Conservation (phyloP, 768 basidiomycete genomes). For the Pleurotus ostreatus region DNA sequence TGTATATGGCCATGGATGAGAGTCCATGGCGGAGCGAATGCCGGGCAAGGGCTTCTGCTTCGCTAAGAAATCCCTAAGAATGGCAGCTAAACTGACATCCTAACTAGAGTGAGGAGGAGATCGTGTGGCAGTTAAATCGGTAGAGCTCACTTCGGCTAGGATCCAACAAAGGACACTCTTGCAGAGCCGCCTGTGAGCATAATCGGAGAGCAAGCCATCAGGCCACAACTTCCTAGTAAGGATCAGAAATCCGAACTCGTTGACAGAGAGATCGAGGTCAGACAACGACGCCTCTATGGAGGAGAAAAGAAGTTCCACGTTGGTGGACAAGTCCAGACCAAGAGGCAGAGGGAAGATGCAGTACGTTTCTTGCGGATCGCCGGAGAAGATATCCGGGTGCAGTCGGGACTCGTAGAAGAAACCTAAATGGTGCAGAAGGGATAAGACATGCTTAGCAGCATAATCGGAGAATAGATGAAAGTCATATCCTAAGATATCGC, state of each 20-base stretch:
- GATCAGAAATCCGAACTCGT: constrained; percentile 70
- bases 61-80: constrained; percentile 67
- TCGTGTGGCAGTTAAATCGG: neutral
- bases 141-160: constrained; percentile 54
- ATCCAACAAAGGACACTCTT: constrained; percentile 65
- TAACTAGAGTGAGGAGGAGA: constrained; percentile 19
- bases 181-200: constrained; percentile 60
- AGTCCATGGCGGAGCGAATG: constrained; percentile 42
- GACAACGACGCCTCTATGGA: constrained; percentile 68
- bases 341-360: constrained; percentile 69
- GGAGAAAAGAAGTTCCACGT: constrained; percentile 69
- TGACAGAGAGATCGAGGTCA: constrained; percentile 68
- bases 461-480: constrained; percentile 53
- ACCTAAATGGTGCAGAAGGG: constrained; percentile 59
- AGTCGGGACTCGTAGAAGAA: constrained; percentile 50
- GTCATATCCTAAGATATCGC: constrained; percentile 54
- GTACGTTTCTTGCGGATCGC: constrained; percentile 29
- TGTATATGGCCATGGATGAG: constrained; percentile 52
- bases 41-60: constrained; percentile 59
- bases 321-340: constrained; percentile 65
- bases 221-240: constrained; percentile 73
- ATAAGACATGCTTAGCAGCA: constrained; percentile 48
- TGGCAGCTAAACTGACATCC: constrained; percentile 64
- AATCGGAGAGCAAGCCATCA: constrained; percentile 66
- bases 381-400: constrained; percentile 31